Evolutionary conservation across 1,139 yeast genomes (phyloP).

Genomic region (Pichia sp.): DNA sequence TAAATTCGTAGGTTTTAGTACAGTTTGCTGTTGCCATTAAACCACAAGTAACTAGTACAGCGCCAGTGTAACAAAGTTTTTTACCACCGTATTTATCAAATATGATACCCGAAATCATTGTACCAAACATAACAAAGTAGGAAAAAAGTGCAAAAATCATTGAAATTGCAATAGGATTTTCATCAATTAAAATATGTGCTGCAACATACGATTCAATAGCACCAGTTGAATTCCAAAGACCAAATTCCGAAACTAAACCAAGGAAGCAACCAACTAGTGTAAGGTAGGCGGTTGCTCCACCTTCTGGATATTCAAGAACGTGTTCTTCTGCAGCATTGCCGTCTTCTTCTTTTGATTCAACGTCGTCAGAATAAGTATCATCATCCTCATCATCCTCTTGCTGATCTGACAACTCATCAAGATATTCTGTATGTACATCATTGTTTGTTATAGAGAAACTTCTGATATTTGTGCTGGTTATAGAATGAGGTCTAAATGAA

Average conservation of each 20-base stretch:
- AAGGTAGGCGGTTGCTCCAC: constrained; percentile 49
- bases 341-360: background rate
- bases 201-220: constrained; percentile 64
- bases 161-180: constrained; percentile 45
- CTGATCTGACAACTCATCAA: background rate
- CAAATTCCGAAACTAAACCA: constrained; percentile 59
- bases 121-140: constrained; percentile 49
- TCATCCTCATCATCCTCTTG: background rate
- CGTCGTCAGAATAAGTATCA: background rate
- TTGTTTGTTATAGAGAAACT: background rate
- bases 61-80: constrained; percentile 40
- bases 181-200: constrained; percentile 40
- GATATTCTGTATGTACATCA: background rate
- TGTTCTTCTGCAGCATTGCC: constrained; percentile 12
- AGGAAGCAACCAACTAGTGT: constrained; percentile 57
- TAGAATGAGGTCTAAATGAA: background rate
- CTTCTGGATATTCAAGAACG: constrained; percentile 47
- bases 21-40: constrained; percentile 52
- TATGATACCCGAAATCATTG: constrained; percentile 53
- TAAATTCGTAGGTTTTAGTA: constrained; percentile 48
- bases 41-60: constrained; percentile 42
- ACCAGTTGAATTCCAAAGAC: constrained; percentile 61
- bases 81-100: constrained; percentile 59
- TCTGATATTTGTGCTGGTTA: background rate
- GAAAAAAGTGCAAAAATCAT: constrained; percentile 63